Percentiles rank a stretch among this genome's conserved stretches.
These are phyloP conservation scores for Fennellomyces sp. DNA, from an alignment of 371 early-diverging fungal species.

Conservation along the genomic window DNA sequence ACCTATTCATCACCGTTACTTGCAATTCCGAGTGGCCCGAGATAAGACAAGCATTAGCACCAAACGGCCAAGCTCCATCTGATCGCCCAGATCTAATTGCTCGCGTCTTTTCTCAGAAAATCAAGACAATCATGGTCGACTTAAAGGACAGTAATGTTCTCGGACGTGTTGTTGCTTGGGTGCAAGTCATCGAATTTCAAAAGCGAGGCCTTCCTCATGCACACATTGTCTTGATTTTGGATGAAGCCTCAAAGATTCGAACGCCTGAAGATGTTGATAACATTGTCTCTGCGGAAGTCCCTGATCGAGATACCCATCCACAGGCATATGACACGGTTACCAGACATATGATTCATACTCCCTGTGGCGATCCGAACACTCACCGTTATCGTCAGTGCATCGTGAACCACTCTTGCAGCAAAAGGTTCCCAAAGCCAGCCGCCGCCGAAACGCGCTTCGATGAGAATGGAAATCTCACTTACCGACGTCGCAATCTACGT, in stretches of 20 bases:
- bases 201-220: slow-evolving; percentile 31
- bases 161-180: slow-evolving; percentile 18
- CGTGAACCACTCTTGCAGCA: too few species aligned
- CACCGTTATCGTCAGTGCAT: too few species aligned
- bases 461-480: not conserved
- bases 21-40: slow-evolving; percentile 41
- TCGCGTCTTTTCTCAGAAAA: not conserved
- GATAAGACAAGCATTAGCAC: slow-evolving; percentile 21
- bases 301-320: slow-evolving; percentile 18
- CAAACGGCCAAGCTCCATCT: too few species aligned
- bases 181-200: slow-evolving; percentile 28
- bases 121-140: slow-evolving; percentile 10
- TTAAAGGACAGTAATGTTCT: slow-evolving; percentile 18
- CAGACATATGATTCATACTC: slow-evolving; percentile 33
- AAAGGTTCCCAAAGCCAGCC: too few species aligned
- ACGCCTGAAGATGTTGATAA: slow-evolving; percentile 21
- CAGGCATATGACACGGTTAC: slow-evolving; percentile 26
- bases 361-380: too few species aligned
- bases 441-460: too few species aligned
- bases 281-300: slow-evolving; percentile 33
- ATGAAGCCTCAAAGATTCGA: too few species aligned
- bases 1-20: slow-evolving; percentile 41
- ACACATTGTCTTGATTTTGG: slow-evolving; percentile 31
- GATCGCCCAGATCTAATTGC: too few species aligned
- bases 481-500: not conserved